Evolutionary conservation across 441 rosid species (phyloP), one percentile per base, ranked within the genome.

Genomic region (Brassica balearica): DNA sequence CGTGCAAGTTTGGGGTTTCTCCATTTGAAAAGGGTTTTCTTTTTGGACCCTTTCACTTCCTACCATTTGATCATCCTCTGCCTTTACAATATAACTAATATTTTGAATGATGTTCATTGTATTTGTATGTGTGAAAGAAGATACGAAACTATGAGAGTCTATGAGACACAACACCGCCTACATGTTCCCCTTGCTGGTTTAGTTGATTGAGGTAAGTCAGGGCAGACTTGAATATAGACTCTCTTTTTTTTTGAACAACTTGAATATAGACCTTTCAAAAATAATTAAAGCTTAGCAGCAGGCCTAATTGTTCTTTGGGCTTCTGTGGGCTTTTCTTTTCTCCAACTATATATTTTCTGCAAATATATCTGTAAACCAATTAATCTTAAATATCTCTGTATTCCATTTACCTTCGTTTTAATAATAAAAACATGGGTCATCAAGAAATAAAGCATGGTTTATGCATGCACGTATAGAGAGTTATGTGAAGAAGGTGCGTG

Each of bases 1-100:
- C 81, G 81, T 78, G 81, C 81, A 78, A 72, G 73, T 72, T 78
- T 78, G 64, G 69, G 64, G 23, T 78, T 72, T 72, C 81, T 78
- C 64, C 56, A 48, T 46, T 78, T 66, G 56, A 63, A 58, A 72
- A 66, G 29, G 23, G 67, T 14, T 25, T 11, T 55, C 48, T 70
- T 41, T 17, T 63, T 77, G 71, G 75, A 64, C 20, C 75, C 51
- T 71, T 71, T 71, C 60, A 77, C 60, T 64, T 17, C 41, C 7
- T 56, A 71, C 66, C 36, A 12, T 77, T 77, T 71, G 76, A 71
- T 72, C 25, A 25, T 65, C 14, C 62, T 58, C 72, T 20, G 5
- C 48, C 8, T 64, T 59, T 68, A 41, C 68, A 43, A 15, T 68
- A 14, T 15, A 59, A 43, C 0, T 29, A 12, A 29, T 12, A 20